Evolutionary conservation across 2,329 filamentous ascomycete species (phyloP).

Genomic region (Cordyceps militaris): DNA sequence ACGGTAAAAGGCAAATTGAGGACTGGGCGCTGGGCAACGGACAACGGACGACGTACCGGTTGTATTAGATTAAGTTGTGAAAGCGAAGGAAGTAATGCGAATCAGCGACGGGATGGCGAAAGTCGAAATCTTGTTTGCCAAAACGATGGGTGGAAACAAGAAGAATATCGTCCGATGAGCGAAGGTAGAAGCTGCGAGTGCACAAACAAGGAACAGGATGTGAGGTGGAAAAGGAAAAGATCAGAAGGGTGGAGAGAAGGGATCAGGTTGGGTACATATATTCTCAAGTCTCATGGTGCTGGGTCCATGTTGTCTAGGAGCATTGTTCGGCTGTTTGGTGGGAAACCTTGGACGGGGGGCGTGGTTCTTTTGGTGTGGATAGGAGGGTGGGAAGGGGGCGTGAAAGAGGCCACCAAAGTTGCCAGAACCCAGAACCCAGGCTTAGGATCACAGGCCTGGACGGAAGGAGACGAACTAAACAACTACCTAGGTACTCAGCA

Average conservation of each 20-base stretch:
- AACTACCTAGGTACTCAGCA: background rate
- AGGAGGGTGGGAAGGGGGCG: background rate
- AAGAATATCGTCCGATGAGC: slow-evolving; percentile 6
- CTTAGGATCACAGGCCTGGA: no score
- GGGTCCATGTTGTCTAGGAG: background rate
- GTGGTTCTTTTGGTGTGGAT: background rate
- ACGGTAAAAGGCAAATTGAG: background rate
- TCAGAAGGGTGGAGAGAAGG: background rate
- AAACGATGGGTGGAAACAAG: slow-evolving; percentile 11
- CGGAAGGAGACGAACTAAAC: background rate
- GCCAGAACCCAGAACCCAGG: background rate
- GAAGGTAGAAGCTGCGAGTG: slow-evolving; percentile 1
- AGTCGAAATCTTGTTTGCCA: slow-evolving; percentile 6
- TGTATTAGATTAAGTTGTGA: slow-evolving; percentile 10
- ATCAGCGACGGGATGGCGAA: slow-evolving; percentile 11
- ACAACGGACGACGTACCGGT: background rate
- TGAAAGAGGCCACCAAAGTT: background rate
- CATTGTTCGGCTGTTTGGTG: slow-evolving; percentile 7
- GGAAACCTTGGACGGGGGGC: slow-evolving; percentile 1
- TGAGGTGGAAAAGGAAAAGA: background rate
- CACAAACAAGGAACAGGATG: background rate
- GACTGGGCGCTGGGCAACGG: background rate
- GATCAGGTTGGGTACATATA: slow-evolving; percentile 10
- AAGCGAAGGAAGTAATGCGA: background rate
- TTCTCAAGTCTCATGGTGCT: slow-evolving; percentile 2